Evolutionary conservation across 495 filamentous ascomycete species (phyloP).

Genomic region (Aspergillus affinis): DNA sequence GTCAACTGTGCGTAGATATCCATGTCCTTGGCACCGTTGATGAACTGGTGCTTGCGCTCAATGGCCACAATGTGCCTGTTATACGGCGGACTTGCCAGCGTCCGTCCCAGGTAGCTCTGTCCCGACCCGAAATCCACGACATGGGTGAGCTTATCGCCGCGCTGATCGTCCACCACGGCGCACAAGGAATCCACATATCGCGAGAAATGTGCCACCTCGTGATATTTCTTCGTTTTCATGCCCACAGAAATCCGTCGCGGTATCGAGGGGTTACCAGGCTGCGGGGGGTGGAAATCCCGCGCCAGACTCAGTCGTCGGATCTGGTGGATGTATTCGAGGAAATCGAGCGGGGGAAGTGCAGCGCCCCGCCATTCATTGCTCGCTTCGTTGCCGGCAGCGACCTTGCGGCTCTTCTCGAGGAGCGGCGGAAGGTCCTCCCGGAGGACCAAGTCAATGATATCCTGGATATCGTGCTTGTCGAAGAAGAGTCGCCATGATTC

Average conservation of each 20-base stretch:
- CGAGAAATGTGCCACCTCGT: constrained; percentile 75
- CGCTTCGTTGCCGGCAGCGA: constrained; percentile 10
- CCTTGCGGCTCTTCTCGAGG: constrained; percentile 8
- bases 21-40: constrained; percentile 77
- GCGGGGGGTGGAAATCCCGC: constrained; percentile 52
- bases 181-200: constrained; percentile 55
- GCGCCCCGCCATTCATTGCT: constrained; percentile 47
- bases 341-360: constrained; percentile 60
- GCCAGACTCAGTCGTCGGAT: constrained; percentile 69
- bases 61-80: constrained; percentile 86
- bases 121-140: constrained; percentile 95
- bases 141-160: constrained; percentile 66
- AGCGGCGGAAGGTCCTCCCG: constrained; percentile 60
- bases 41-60: constrained; percentile 82
- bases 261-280: constrained; percentile 43
- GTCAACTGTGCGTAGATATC: constrained; percentile 74
- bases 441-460: constrained; percentile 75
- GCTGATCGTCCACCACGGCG: constrained; percentile 55
- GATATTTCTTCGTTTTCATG: constrained; percentile 95
- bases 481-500: constrained; percentile 80
- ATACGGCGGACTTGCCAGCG: constrained; percentile 80
- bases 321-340: constrained; percentile 71
- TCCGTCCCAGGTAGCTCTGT: constrained; percentile 91
- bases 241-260: constrained; percentile 74
- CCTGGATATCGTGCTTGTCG: constrained; percentile 62